A percentile compares a stretch with the other conserved stretches of the same genome.
phyloP scores from a whole-genome alignment of 345 rosid genomes.

The Psidium friedrichsthalianum region DNA sequence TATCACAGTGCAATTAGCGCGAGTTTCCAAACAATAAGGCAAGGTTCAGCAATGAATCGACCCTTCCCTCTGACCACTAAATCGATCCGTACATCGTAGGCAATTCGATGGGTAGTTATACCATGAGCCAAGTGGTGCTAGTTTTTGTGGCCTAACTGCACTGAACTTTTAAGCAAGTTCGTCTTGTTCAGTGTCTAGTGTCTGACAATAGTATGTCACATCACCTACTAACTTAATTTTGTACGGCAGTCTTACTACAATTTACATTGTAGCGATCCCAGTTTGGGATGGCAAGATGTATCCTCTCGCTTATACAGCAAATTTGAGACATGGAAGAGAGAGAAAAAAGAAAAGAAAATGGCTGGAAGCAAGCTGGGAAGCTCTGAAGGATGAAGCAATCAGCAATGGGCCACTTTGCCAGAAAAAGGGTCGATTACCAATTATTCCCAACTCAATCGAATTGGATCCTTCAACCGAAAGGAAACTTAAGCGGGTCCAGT shows the following conservation, averaged over 20 bases:
- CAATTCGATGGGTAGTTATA: too few relatives aligned
- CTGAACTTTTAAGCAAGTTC: background rate
- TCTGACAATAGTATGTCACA: background rate
- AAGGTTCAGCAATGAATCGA: too few relatives aligned
- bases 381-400: background rate
- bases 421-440: background rate
- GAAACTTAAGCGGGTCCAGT: background rate
- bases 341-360: background rate
- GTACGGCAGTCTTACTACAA: too few relatives aligned
- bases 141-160: background rate
- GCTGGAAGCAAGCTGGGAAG: background rate
- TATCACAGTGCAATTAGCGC: too few relatives aligned
- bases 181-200: background rate
- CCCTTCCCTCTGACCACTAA: too few relatives aligned
- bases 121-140: too few relatives aligned
- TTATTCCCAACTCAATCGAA: background rate
- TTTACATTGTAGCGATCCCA: too few relatives aligned
- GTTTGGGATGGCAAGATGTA: background rate
- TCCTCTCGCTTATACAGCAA: background rate
- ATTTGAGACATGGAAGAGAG: background rate
- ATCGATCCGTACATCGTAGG: too few relatives aligned
- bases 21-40: too few relatives aligned
- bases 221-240: too few relatives aligned
- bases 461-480: background rate
- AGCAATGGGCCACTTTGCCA: background rate